phyloP scores from a whole-genome alignment of 2,329 filamentous ascomycete species.

The Orbilia quercus region DNA sequence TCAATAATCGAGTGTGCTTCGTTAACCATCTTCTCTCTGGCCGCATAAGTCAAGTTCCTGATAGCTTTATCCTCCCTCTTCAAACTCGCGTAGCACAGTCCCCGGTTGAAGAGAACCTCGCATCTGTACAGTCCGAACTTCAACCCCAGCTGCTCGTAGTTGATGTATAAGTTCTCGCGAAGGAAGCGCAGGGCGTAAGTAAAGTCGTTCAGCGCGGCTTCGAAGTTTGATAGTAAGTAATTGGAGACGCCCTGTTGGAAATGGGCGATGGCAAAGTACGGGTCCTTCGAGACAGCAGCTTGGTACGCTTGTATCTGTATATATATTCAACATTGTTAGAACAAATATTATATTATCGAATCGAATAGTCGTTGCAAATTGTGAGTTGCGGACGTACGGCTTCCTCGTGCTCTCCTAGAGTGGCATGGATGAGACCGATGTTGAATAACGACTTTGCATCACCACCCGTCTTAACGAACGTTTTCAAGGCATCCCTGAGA shows the following conservation, averaged over 20 bases:
- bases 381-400: conserved; percentile 74
- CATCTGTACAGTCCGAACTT: conserved; percentile 97
- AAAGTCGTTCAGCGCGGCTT: conserved; percentile 97
- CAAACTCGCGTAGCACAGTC: conserved; percentile 95
- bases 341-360: not conserved
- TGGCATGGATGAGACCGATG: conserved; percentile 96
- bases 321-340: not conserved
- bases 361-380: conserved; percentile 30
- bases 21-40: conserved; percentile 93
- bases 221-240: conserved; percentile 94
- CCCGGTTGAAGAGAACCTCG: conserved; percentile 96
- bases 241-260: conserved; percentile 99
- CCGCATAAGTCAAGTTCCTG: conserved; percentile 88
- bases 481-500: conserved; percentile 85
- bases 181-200: conserved; percentile 96
- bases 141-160: conserved; percentile 94
- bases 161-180: conserved; percentile 94
- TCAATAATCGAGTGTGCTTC: conserved; percentile 94
- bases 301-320: conserved; percentile 63
- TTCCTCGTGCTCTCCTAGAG: conserved; percentile 94
- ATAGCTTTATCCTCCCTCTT: conserved; percentile 90
- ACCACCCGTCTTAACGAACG: conserved; percentile 87
- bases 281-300: conserved; percentile 90
- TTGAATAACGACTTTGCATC: conserved; percentile 99
- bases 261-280: conserved; percentile 96